These are phyloP conservation scores for Cyathus striatus DNA, from an alignment of 768 basidiomycete genomes.

Conservation along the genomic window DNA sequence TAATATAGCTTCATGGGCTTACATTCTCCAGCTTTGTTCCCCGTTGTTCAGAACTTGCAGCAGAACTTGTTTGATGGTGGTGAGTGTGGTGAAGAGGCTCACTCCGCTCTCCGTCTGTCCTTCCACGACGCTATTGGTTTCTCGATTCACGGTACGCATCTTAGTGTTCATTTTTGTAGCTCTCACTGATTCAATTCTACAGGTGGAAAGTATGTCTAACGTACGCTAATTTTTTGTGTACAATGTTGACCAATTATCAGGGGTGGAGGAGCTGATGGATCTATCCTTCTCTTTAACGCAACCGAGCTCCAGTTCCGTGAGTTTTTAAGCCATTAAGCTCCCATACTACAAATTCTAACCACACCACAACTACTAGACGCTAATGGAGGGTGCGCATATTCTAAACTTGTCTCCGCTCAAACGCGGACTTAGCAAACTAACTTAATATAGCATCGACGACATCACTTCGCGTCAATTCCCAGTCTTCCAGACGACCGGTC, in stretches of 20 bases:
- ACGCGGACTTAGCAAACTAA: too few species aligned
- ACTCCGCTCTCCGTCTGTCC: conserved; percentile 13
- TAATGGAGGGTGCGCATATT: conserved; percentile 6
- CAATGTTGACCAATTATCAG: too few species aligned
- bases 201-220: conserved; percentile 1
- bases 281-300: conserved; percentile 19
- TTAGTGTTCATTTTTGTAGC: too few species aligned
- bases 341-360: not conserved
- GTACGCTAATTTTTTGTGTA: too few species aligned
- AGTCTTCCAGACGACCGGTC: conserved; percentile 9
- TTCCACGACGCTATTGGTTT: conserved; percentile 16
- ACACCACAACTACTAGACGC: conserved; percentile 6
- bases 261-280: conserved; percentile 23
- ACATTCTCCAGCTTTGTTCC: conserved; percentile 13
- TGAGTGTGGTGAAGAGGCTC: conserved; percentile 26
- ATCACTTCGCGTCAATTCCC: conserved; percentile 10
- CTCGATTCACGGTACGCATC: conserved; percentile 6
- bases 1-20: not conserved
- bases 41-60: conserved; percentile 22
- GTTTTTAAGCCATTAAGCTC: conserved; percentile 1
- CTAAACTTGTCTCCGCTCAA: too few species aligned
- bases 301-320: conserved; percentile 16
- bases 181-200: not conserved
- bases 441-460: conserved; percentile 8
- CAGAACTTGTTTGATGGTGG: conserved; percentile 25